Base-by-base conservation (phyloP, 306 rosid species). In the Erythrophleum fordii region DNA sequence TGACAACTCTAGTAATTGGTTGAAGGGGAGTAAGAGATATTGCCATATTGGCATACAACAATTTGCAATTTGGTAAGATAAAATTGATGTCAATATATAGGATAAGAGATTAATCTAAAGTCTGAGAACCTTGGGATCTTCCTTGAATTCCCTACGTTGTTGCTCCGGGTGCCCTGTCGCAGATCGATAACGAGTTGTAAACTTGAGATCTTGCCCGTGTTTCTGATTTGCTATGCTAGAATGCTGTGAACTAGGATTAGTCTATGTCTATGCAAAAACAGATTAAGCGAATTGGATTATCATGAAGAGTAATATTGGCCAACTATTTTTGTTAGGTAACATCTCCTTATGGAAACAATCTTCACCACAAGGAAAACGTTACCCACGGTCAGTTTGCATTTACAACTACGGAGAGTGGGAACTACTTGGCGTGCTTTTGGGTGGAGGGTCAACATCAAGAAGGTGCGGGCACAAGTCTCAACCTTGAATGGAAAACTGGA, bases 351-450 rank as follows among this genome's bases (percentile, higher is more conserved):
- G 92, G 92, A 62, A 88, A 88, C 76, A 86, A 75, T 84, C 90
- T 88, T 80, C 88, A 88, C 80, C 77, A 84, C 69, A 80, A 76
- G 25, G 92, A 88, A 70, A 88, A 88, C 75, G 92, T 82, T n/a
- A 84, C 92, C 22, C 92, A 86, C 11, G 92, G 92, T 39, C 92
- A 88, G 60, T 88, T 86, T 86, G 92, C 92, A 58, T 88, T 88
- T 77, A 84, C 92, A 69, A 64, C 90, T 7, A 34, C 82, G 0
- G 92, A 88, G 74, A 79, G 76, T 84, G 92, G 92, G 45, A 84
- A 37, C 87, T 88, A 88, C 11, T 51, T 88, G 48, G 92, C 90
- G 0, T 88, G 92, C 79, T 88, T 88, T 76, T 88, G 92, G 92
- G 10, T 84, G 53, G 66, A 58, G 3, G 12, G 74, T 51, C 80